Conservation (phyloP, 768 basidiomycete species). For the Suillus ampliporus region DNA sequence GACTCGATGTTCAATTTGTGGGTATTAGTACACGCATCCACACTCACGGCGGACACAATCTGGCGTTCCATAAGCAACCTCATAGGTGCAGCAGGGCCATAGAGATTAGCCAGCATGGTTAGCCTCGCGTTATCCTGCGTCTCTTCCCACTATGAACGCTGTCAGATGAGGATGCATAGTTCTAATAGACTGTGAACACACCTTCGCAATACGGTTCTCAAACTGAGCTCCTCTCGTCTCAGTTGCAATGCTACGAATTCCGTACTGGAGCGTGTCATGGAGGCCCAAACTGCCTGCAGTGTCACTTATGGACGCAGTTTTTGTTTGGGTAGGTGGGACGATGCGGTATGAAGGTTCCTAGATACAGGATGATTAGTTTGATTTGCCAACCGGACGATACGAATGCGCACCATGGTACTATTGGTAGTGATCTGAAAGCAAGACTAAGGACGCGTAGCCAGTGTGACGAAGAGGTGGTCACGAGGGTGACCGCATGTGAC, state of each 20-base stretch:
- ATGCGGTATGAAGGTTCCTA: slow-evolving; percentile 63
- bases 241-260: slow-evolving; percentile 79
- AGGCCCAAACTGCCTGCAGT: slow-evolving; percentile 80
- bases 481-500: slow-evolving; percentile 35
- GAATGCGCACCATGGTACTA: slow-evolving; percentile 31
- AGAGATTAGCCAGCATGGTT: slow-evolving; percentile 81
- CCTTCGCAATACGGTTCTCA: slow-evolving; percentile 77
- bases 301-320: slow-evolving; percentile 68
- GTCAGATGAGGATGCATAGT: neutral
- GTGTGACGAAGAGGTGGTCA: slow-evolving; percentile 14
- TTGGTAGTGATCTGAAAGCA: slow-evolving; percentile 6
- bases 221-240: slow-evolving; percentile 64
- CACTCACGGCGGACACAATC: slow-evolving; percentile 75
- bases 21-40: slow-evolving; percentile 4
- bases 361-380: slow-evolving; percentile 8
- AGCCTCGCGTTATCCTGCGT: slow-evolving; percentile 90
- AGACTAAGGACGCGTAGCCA: slow-evolving; percentile 25
- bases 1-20: neutral
- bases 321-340: slow-evolving; percentile 58
- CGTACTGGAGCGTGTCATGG: slow-evolving; percentile 88
- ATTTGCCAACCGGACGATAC: neutral
- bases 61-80: slow-evolving; percentile 93
- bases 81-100: slow-evolving; percentile 89
- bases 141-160: slow-evolving; percentile 78
- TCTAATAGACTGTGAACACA: slow-evolving; percentile 32